These are phyloP conservation scores for Oryza meyeriana DNA, from an alignment of 176 grass and related monocot species.

Conservation along the genomic window DNA sequence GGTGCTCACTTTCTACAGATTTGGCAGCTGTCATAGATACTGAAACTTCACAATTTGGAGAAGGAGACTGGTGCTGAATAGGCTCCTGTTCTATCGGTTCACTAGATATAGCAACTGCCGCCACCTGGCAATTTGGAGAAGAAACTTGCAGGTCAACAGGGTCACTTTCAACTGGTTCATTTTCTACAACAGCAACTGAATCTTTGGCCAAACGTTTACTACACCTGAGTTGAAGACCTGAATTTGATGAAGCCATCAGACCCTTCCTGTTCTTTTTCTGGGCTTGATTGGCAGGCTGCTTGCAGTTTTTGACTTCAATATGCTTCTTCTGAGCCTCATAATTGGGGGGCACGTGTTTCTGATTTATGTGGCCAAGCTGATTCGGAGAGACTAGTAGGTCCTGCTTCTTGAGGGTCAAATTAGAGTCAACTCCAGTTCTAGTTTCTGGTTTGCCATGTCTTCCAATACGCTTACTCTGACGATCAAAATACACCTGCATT, in stretches of 20 bases:
- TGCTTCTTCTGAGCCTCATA: constrained; percentile 3
- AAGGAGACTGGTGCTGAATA: constrained; percentile 13
- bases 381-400: constrained; percentile 1
- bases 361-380: neutral
- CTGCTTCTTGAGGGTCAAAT: neutral
- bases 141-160: constrained; percentile 11
- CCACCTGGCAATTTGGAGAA: constrained; percentile 4
- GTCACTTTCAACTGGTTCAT: constrained; percentile 9
- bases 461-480: neutral
- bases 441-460: neutral
- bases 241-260: neutral
- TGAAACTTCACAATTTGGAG: constrained; percentile 18
- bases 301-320: neutral
- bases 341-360: neutral
- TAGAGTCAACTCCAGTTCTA: neutral
- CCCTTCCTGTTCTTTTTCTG: constrained; percentile 17
- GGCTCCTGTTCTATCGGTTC: neutral
- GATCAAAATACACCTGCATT: neutral
- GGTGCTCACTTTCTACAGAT: too few relatives aligned
- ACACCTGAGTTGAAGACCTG: constrained; percentile 22
- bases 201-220: constrained; percentile 31
- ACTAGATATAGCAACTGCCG: neutral
- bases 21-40: too few relatives aligned
- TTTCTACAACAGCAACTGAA: constrained; percentile 4
- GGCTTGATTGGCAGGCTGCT: neutral